These are phyloP conservation scores for Raphanus raphanistrum DNA, from an alignment of 345 rosid species.

Conservation along the genomic window DNA sequence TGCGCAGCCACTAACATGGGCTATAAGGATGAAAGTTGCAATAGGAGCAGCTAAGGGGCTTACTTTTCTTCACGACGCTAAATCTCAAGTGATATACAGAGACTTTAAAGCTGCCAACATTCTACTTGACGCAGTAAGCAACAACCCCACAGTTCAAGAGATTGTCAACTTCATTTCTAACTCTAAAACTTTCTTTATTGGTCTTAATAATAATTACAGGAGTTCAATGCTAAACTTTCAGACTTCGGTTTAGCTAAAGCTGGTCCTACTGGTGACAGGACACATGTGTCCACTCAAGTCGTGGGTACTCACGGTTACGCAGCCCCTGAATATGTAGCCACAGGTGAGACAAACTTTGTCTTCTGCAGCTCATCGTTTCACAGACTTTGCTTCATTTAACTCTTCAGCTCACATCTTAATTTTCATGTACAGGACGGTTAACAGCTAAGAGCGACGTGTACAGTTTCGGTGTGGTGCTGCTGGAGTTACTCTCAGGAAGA, in stretches of 20 bases:
- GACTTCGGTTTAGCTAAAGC: constrained; percentile 98
- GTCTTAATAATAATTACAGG: constrained; percentile 47
- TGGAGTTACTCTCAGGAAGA: constrained; percentile 84
- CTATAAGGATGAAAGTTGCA: constrained; percentile 89
- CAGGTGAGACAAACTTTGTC: constrained; percentile 50
- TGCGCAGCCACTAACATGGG: constrained; percentile 88
- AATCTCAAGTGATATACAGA: constrained; percentile 90
- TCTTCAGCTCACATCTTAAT: too few relatives aligned
- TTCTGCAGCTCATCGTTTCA: too few relatives aligned
- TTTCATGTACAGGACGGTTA: constrained; percentile 64
- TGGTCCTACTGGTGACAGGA: constrained; percentile 92
- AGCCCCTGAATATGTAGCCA: constrained; percentile 96
- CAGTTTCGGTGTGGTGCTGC: constrained; percentile 92
- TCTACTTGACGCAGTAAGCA: constrained; percentile 75
- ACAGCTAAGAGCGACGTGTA: constrained; percentile 93
- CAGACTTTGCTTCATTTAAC: too few relatives aligned
- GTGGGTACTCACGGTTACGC: constrained; percentile 98
- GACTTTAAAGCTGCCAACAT: constrained; percentile 97
- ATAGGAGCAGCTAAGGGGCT: constrained; percentile 94
- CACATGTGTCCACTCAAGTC: constrained; percentile 96
- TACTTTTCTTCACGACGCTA: constrained; percentile 82
- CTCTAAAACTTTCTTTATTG: not conserved
- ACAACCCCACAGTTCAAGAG: not conserved
- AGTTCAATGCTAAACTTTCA: constrained; percentile 81
- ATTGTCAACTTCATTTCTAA: constrained; percentile 11